phyloP scores from a whole-genome alignment of 306 rosid genomes.

The Chamaecrista fasciculata region DNA sequence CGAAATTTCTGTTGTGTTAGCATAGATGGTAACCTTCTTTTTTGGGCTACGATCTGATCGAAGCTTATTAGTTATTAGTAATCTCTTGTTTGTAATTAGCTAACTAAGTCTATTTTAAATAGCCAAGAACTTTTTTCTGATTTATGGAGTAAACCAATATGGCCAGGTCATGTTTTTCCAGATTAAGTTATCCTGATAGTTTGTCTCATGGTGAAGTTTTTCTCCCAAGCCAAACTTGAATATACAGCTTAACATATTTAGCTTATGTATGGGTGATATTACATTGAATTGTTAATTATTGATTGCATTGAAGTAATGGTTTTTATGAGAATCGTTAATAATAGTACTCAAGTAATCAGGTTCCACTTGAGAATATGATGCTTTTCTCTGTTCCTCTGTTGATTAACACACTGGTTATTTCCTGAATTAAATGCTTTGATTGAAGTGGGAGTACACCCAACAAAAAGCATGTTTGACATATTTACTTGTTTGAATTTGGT shows the following conservation, averaged over 20 bases:
- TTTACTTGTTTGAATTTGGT: no score
- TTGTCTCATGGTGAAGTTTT: not conserved
- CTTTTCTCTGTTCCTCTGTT: not conserved
- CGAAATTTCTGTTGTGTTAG: not conserved
- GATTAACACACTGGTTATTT: not conserved
- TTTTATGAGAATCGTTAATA: not conserved
- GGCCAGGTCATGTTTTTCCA: not conserved
- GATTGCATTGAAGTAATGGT: not conserved
- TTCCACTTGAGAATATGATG: not conserved
- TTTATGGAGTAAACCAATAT: not conserved
- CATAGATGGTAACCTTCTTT: not conserved
- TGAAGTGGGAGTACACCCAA: not conserved
- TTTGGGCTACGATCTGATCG: not conserved
- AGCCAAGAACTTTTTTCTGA: not conserved
- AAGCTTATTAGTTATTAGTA: not conserved
- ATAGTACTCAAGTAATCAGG: not conserved
- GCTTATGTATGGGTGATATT: not conserved
- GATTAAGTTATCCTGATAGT: not conserved
- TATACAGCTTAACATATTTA: not conserved
- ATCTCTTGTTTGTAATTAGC: not conserved
- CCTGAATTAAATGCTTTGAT: not conserved
- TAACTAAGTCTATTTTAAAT: not conserved
- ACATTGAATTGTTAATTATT: not conserved
- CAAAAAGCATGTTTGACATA: no score
- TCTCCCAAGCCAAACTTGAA: not conserved